These are phyloP conservation scores for Rhizophagus sp. DNA, from an alignment of 192 early-diverging fungal species.

Conservation along the genomic window DNA sequence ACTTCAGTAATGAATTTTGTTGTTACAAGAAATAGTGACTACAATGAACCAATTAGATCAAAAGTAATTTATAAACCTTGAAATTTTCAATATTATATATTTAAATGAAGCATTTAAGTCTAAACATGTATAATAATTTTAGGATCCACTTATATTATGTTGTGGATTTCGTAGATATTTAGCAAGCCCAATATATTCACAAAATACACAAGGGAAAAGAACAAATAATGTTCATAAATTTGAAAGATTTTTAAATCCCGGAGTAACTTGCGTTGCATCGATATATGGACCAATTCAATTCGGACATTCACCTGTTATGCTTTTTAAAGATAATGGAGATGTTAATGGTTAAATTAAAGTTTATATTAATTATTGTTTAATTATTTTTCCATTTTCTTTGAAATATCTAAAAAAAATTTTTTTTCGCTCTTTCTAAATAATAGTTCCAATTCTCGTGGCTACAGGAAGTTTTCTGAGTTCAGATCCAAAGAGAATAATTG, in stretches of 20 bases:
- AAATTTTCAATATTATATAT: background rate
- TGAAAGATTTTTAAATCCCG: conserved; percentile 85
- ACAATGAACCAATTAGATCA: conserved; percentile 79
- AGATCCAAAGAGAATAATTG: conserved; percentile 83
- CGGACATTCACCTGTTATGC: conserved; percentile 78
- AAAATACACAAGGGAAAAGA: conserved; percentile 73
- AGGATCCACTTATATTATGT: conserved; percentile 84
- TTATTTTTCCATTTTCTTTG: too few relatives aligned
- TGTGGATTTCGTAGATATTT: conserved; percentile 87
- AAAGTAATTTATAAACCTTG: conserved; percentile 51
- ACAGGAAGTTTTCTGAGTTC: conserved; percentile 76
- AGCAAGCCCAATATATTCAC: conserved; percentile 87
- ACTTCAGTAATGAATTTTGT: conserved; percentile 85
- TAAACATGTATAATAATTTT: background rate
- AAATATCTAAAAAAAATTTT: background rate
- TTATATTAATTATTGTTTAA: too few relatives aligned
- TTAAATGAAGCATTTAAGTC: background rate
- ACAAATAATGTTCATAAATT: conserved; percentile 95
- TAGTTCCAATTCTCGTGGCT: conserved; percentile 68
- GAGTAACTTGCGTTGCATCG: conserved; percentile 74
- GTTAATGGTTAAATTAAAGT: conserved; percentile 46
- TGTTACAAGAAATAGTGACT: conserved; percentile 71
- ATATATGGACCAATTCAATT: conserved; percentile 92
- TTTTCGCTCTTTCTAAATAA: background rate
- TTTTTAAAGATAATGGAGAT: conserved; percentile 71